Evolutionary conservation across 805 yeast genomes (phyloP), one percentile per base, ranked within the genome.

Genomic region (Lipomyces japonicus): DNA sequence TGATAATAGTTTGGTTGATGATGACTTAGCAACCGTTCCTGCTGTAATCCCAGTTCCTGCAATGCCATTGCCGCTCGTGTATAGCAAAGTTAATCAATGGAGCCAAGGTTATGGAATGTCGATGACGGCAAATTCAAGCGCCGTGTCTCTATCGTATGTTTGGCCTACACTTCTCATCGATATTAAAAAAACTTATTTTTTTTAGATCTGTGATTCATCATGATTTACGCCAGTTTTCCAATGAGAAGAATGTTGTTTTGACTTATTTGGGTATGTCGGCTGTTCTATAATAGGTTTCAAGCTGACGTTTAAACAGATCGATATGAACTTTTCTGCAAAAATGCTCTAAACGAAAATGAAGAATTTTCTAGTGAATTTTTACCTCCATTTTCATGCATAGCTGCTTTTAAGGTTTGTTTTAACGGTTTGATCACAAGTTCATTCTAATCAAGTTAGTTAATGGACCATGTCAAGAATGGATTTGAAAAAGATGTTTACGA

Each of bases 21-120:
- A 74, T 12, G 68, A 69, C 12, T 75, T 25, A n/a, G 35, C 46
- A 25, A 32, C 32, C 82, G 46, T 76, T 75, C 42, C 23, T 16
- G 23, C 46, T 14, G 41, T 46, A 5, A 26, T 54, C 4, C 57
- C 58, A 3, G 3, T 41, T 12, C 58, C 58, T 4, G 32, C 48
- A 12, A 40, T 54, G 50, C 58, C 58, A 5, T 39, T 46, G 16
- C 25, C 50, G 30, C 25, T 54, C 28, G 39, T 39, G 25, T 12
- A 37, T 4, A 36, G 26, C 24, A 32, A n/a, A 24, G 24, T 25
- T 35, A 19, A 6, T n/a, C 21, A 19, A 22, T 4, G 7, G 31
- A 28, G 24, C 3, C n/a, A 3, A 22, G 35, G 37, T 12, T n/a
- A 7, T 23, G 32, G 24, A 14, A n/a, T 31, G 21, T 22, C 14